phyloP scores from a whole-genome alignment of 2,329 filamentous ascomycete species.

The Claviceps humidiphila region DNA sequence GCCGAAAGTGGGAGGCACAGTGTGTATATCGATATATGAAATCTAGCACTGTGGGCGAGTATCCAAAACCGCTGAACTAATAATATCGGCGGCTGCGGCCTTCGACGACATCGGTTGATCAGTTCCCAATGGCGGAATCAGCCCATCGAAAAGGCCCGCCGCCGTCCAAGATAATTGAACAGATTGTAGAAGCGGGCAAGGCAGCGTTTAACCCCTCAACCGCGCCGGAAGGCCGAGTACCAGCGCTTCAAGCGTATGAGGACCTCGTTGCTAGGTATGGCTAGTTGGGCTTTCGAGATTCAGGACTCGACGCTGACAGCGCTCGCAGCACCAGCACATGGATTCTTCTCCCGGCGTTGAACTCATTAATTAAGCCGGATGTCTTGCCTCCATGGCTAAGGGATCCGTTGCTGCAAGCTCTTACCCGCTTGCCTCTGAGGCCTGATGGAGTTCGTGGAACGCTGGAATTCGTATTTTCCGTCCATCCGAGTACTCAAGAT shows the following conservation, averaged over 20 bases:
- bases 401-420: constrained; percentile 37
- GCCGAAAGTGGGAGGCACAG: not conserved
- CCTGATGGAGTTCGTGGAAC: constrained; percentile 51
- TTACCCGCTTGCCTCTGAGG: constrained; percentile 49
- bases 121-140: constrained; percentile 15
- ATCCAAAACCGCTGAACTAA: not conserved
- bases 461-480: constrained; percentile 57
- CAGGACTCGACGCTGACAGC: not conserved
- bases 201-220: constrained; percentile 35
- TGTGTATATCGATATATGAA: not conserved
- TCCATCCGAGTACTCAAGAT: constrained; percentile 42
- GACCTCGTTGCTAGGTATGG: constrained; percentile 35
- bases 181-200: constrained; percentile 26
- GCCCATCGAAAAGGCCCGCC: constrained; percentile 9
- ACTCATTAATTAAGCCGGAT: constrained; percentile 48
- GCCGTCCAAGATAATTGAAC: constrained; percentile 18
- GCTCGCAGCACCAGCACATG: constrained; percentile 26
- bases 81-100: not conserved
- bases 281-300: constrained; percentile 5
- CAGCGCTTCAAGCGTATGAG: constrained; percentile 27
- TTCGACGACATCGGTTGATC: not conserved
- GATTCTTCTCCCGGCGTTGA: constrained; percentile 47
- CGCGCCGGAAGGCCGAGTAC: constrained; percentile 19
- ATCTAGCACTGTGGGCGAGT: not conserved
- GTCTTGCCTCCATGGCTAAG: constrained; percentile 47